Percentiles rank a stretch among this genome's conserved stretches.
phyloP scores from a whole-genome alignment of 2,329 filamentous ascomycete genomes.

The Epichloe hybrida region DNA sequence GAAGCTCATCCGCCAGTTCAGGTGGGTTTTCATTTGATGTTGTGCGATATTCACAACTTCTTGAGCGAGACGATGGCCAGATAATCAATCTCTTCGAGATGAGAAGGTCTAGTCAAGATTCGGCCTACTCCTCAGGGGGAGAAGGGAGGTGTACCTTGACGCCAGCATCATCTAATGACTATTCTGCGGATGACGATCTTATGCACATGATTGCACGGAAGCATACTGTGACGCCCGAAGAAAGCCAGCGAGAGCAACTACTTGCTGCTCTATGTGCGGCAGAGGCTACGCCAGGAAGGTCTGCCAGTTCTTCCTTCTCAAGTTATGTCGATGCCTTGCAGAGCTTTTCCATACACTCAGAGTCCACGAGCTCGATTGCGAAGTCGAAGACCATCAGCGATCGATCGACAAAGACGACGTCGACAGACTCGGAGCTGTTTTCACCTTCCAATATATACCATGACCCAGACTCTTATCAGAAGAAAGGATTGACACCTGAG shows the following conservation, averaged over 20 bases:
- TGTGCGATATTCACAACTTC: neutral
- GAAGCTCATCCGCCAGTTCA: neutral
- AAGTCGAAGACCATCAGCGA: neutral
- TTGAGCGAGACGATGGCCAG: neutral
- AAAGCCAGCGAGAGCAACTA: conserved; percentile 1
- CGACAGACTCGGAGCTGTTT: neutral
- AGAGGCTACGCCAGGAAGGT: neutral
- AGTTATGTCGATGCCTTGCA: neutral
- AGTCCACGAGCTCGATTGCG: neutral
- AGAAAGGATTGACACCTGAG: neutral
- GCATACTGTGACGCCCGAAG: conserved; percentile 1
- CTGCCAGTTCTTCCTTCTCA: neutral
- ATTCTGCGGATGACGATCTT: neutral
- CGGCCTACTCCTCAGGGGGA: neutral
- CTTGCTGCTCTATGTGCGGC: neutral
- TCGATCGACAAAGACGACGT: neutral
- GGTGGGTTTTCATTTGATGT: neutral
- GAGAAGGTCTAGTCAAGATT: neutral
- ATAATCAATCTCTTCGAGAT: conserved; percentile 1
- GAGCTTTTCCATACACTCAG: neutral
- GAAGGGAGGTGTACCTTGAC: neutral
- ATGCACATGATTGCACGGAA: neutral
- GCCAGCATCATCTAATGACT: neutral
- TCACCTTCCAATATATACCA: neutral
- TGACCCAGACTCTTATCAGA: no score